A percentile compares a stretch with the other conserved stretches of the same genome.
Conservation (phyloP, 169 alveolate genomes). For the Cryptosporidium canis region DNA sequence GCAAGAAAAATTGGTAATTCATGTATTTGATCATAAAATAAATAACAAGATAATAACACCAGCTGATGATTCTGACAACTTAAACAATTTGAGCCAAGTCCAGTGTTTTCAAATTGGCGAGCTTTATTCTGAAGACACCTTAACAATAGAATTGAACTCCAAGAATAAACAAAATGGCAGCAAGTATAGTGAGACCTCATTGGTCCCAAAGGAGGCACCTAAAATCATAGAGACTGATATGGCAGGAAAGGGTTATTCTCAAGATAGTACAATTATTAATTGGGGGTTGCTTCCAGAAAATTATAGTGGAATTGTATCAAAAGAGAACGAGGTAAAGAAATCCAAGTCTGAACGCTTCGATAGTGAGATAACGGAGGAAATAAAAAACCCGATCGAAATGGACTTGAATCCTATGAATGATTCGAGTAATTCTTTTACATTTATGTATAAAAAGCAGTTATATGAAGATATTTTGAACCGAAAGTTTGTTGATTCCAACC, state of each 20-base stretch:
- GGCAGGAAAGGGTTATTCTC: constrained; percentile 12
- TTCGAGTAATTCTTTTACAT: constrained; percentile 14
- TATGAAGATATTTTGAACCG: constrained; percentile 27
- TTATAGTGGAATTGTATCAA: constrained; percentile 14
- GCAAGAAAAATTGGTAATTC: constrained; percentile 26
- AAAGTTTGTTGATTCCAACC: neutral
- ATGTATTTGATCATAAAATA: neutral
- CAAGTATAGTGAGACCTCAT: neutral
- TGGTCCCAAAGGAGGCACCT: neutral
- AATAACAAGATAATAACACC: neutral
- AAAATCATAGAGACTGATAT: constrained; percentile 2
- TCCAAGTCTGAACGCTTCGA: constrained; percentile 23
- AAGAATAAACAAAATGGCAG: neutral
- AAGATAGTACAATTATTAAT: neutral
- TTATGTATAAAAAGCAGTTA: constrained; percentile 24
- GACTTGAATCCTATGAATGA: constrained; percentile 26
- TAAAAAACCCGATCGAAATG: constrained; percentile 11
- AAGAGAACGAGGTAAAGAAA: constrained; percentile 32
- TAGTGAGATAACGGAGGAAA: constrained; percentile 53
- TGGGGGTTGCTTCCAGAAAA: constrained; percentile 64
- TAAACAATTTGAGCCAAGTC: neutral
- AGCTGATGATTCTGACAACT: neutral
- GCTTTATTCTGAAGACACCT: constrained; percentile 30
- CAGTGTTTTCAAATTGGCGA: constrained; percentile 32
- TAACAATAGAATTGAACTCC: constrained; percentile 12